These are phyloP conservation scores for Cordyceps pruinosa DNA, from an alignment of 2,329 filamentous ascomycete species.

Conservation along the genomic window DNA sequence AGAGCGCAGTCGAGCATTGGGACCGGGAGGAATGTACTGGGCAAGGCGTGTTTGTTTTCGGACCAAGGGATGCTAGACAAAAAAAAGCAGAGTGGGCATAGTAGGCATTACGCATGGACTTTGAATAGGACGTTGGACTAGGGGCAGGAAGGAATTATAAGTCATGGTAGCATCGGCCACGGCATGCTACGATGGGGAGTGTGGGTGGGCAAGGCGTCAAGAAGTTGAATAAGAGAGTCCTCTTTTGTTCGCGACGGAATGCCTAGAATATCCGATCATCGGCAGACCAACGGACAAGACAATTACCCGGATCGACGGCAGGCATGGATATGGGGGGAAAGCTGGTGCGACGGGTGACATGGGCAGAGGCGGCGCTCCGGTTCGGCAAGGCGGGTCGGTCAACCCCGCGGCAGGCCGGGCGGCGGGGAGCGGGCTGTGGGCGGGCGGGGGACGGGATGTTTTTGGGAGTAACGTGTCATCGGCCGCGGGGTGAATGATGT, in stretches of 20 bases:
- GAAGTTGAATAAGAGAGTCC: neutral
- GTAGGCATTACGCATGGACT: neutral
- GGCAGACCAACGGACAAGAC: neutral
- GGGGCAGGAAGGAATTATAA: neutral
- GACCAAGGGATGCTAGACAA: neutral
- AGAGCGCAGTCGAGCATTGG: conserved; percentile 47
- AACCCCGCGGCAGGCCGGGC: neutral
- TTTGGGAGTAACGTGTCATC: conserved; percentile 8
- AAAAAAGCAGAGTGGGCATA: neutral
- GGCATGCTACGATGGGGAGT: neutral
- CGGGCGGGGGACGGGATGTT: neutral
- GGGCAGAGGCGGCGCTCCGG: neutral
- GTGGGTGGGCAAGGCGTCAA: neutral
- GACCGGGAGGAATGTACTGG: neutral
- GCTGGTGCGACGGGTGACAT: neutral
- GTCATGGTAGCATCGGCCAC: neutral
- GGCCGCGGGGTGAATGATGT: conserved; percentile 4
- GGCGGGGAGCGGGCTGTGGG: neutral
- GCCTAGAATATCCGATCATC: neutral
- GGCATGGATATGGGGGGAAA: neutral
- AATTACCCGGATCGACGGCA: conserved; percentile 9
- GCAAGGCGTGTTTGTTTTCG: neutral
- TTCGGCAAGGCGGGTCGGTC: conserved; percentile 3
- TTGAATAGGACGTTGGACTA: neutral
- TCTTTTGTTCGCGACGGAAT: neutral